Percentiles rank a stretch among this genome's conserved stretches.
These are phyloP conservation scores for Plasmodium coatneyi DNA, from an alignment of 169 alveolate species.

Conservation along the genomic window DNA sequence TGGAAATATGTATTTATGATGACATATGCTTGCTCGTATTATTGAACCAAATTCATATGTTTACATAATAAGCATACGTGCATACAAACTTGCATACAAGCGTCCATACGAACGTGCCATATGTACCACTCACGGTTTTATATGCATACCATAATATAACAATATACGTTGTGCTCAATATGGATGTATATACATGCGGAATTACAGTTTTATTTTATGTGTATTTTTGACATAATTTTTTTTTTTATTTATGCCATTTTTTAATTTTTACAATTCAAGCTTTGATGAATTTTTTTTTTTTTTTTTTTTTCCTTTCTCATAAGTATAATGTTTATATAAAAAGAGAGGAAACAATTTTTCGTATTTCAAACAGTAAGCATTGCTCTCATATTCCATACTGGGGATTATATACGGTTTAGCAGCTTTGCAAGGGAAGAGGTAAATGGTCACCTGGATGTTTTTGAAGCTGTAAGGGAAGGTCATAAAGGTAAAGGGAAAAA, in stretches of 20 bases:
- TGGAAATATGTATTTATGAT: background rate
- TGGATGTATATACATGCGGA: background rate
- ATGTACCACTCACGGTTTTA: background rate
- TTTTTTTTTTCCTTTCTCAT: background rate
- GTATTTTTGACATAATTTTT: background rate
- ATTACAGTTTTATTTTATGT: background rate
- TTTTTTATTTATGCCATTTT: background rate
- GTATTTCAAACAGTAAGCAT: background rate
- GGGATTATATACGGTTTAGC: conserved; percentile 4
- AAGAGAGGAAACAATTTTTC: conserved; percentile 12
- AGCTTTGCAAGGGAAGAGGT: background rate
- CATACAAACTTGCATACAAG: too few species aligned
- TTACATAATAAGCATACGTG: background rate
- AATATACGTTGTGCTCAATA: background rate
- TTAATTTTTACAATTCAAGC: background rate
- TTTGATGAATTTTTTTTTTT: background rate
- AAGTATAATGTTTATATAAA: background rate
- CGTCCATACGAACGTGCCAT: background rate
- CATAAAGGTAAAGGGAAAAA: conserved; percentile 23
- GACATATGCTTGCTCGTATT: background rate
- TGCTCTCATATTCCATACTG: conserved; percentile 1
- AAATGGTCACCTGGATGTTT: conserved; percentile 25
- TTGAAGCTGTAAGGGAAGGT: conserved; percentile 26
- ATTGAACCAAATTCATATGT: background rate
- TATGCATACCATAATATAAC: background rate